These are phyloP conservation scores for Populus tomentosa DNA, from an alignment of 441 rosid species.

Conservation along the genomic window DNA sequence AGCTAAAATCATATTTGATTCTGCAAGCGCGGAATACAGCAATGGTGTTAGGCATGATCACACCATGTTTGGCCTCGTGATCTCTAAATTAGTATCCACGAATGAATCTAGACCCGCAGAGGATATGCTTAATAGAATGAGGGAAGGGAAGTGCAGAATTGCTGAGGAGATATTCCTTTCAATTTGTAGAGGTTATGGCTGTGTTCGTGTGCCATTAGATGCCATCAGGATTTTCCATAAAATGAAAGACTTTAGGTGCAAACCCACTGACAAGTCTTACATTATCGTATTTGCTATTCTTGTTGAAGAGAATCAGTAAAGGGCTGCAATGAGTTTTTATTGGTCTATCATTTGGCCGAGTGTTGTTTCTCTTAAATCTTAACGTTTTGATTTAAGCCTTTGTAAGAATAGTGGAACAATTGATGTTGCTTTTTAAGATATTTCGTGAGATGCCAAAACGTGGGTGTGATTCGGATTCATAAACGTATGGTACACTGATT, in stretches of 20 bases:
- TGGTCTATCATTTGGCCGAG: conserved; percentile 59
- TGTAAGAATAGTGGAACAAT: conserved; percentile 62
- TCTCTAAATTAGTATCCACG: conserved; percentile 61
- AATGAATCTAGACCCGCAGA: conserved; percentile 73
- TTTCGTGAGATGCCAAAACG: conserved; percentile 76
- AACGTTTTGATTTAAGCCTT: conserved; percentile 88
- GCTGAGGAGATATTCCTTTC: conserved; percentile 62
- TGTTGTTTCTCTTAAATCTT: conserved; percentile 77
- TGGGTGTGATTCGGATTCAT: conserved; percentile 70
- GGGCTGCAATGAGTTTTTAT: conserved; percentile 62
- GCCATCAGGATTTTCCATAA: conserved; percentile 58
- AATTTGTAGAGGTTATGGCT: conserved; percentile 68
- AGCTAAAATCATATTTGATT: conserved; percentile 61
- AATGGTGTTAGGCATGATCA: conserved; percentile 66
- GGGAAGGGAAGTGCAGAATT: conserved; percentile 46
- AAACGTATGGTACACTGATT: conserved; percentile 86
- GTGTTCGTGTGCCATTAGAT: conserved; percentile 75
- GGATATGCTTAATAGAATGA: conserved; percentile 68
- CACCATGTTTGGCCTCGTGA: conserved; percentile 51
- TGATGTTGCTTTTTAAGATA: conserved; percentile 65
- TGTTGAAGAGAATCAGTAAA: conserved; percentile 76
- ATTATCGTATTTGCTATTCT: conserved; percentile 63
- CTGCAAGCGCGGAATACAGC: conserved; percentile 68
- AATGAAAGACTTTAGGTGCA: conserved; percentile 64
- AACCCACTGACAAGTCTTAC: conserved; percentile 53